These are phyloP conservation scores for Malania oleifera DNA, from an alignment of 164 flowering plant genomes.

Conservation along the genomic window DNA sequence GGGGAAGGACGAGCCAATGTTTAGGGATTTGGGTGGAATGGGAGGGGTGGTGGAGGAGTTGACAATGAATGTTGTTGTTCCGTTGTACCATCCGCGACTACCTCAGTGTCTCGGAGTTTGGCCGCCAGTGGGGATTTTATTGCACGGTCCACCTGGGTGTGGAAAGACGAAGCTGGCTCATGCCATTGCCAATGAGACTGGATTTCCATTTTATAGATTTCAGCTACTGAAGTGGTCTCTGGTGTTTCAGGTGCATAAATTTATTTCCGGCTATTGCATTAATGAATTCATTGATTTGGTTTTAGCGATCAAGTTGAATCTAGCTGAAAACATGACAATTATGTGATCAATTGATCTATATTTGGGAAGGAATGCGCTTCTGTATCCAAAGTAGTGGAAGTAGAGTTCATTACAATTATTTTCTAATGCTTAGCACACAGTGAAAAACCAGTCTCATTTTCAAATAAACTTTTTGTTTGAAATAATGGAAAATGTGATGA, in stretches of 20 bases:
- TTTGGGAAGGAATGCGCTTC: no score
- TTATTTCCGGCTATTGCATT: no score
- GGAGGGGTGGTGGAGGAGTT: slow-evolving; percentile 56
- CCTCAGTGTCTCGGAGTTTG: slow-evolving; percentile 59
- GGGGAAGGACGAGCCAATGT: slow-evolving; percentile 51
- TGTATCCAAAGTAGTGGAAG: no score
- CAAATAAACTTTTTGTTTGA: no score
- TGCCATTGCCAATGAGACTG: slow-evolving; percentile 93
- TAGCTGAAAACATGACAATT: no score
- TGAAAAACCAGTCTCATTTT: no score
- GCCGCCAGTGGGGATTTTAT: slow-evolving; percentile 72
- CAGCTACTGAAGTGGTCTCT: slow-evolving; percentile 88
- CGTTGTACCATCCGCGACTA: slow-evolving; percentile 63
- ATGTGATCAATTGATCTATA: no score
- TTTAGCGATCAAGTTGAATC: no score
- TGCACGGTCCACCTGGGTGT: slow-evolving; percentile 96
- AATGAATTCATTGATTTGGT: no score
- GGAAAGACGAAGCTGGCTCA: slow-evolving; percentile 96
- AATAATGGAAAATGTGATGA: no score
- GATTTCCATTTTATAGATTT: slow-evolving; percentile 79
- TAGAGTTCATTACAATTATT: no score
- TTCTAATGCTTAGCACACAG: no score
- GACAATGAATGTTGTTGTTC: slow-evolving; percentile 69
- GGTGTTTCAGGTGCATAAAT: slow-evolving; percentile 85
- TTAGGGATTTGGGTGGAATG: slow-evolving; percentile 88